Conservation (phyloP, 2,329 filamentous ascomycete species). For the Stagonosporopsis rhizophila region DNA sequence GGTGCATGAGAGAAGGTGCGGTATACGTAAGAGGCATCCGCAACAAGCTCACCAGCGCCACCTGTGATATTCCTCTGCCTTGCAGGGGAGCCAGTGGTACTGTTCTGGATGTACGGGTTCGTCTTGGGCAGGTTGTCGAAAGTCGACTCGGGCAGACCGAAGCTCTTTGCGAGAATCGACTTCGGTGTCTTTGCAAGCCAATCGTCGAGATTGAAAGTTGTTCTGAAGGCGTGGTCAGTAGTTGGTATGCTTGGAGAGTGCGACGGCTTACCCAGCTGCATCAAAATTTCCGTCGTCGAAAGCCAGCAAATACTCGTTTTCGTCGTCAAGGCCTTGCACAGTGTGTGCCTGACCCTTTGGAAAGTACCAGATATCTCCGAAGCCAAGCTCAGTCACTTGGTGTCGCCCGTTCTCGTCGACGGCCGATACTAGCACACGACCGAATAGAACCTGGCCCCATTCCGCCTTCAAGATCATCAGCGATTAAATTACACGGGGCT, state of each 20-base stretch:
- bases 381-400: constrained; percentile 62
- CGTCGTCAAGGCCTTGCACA: constrained; percentile 68
- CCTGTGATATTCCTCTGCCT: constrained; percentile 56
- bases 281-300: constrained; percentile 74
- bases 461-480: constrained; percentile 54
- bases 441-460: constrained; percentile 69
- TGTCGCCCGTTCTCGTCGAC: constrained; percentile 68
- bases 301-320: constrained; percentile 71
- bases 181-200: constrained; percentile 73
- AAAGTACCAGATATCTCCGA: constrained; percentile 73
- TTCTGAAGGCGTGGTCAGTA: constrained; percentile 48
- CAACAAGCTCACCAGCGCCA: constrained; percentile 58
- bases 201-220: constrained; percentile 74
- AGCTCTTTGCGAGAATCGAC: constrained; percentile 71
- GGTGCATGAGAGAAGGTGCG: constrained; percentile 63
- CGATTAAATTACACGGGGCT: background rate
- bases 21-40: constrained; percentile 69
- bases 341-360: constrained; percentile 70
- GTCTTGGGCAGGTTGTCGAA: constrained; percentile 65
- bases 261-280: constrained; percentile 59
- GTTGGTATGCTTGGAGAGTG: background rate
- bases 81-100: constrained; percentile 49
- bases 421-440: constrained; percentile 64
- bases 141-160: constrained; percentile 66
- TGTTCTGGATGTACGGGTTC: constrained; percentile 69